phyloP scores from a whole-genome alignment of 2,329 filamentous ascomycete genomes.

The Hymenoscyphus infarciens region DNA sequence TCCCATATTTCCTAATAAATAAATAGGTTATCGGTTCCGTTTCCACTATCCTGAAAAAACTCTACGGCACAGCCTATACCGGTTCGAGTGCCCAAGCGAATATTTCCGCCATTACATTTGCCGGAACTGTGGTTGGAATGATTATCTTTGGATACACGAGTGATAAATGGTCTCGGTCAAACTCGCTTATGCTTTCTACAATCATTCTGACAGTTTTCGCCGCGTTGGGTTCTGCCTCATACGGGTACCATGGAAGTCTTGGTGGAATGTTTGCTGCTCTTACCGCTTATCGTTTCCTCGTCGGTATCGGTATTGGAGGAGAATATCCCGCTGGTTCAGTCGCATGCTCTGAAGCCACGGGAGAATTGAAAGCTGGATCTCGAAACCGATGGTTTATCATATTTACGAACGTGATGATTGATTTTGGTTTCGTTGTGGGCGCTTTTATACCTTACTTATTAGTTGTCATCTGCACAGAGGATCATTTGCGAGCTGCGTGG shows the following conservation, averaged over 20 bases:
- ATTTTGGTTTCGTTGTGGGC: conserved; percentile 76
- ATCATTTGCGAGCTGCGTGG: conserved; percentile 74
- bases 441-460: conserved; percentile 71
- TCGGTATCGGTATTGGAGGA: conserved; percentile 74
- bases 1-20: background rate
- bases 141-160: conserved; percentile 75
- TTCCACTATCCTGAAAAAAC: conserved; percentile 65
- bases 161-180: conserved; percentile 81
- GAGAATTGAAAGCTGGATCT: conserved; percentile 74
- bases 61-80: conserved; percentile 71
- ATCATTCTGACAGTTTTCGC: conserved; percentile 83
- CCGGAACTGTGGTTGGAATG: conserved; percentile 79
- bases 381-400: conserved; percentile 90
- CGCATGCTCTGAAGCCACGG: conserved; percentile 77
- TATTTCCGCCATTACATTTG: conserved; percentile 79
- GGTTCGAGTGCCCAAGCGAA: conserved; percentile 67
- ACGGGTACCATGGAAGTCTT: conserved; percentile 65
- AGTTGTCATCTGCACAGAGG: conserved; percentile 48
- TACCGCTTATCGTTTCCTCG: conserved; percentile 80
- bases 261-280: conserved; percentile 74
- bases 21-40: conserved; percentile 79
- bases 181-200: conserved; percentile 77
- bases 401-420: conserved; percentile 86
- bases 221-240: conserved; percentile 71
- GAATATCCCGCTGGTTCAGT: conserved; percentile 84